Evolutionary conservation across 2,329 filamentous ascomycete species (phyloP), one percentile per base, ranked within the genome.

Genomic region (Neofusicoccum ribis): DNA sequence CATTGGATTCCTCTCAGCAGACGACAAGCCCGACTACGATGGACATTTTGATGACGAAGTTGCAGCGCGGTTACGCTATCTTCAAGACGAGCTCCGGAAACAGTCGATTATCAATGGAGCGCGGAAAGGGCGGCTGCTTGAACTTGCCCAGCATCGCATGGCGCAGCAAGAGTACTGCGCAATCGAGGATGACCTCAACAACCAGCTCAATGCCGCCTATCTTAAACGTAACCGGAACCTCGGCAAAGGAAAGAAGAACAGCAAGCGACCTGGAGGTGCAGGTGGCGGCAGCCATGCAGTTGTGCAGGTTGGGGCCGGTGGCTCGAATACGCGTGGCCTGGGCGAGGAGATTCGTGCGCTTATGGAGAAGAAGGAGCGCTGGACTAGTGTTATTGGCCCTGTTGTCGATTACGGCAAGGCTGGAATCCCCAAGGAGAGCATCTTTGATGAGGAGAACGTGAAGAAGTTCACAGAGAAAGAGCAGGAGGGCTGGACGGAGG

Each of bases 141-240:
- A 97, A 43, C 85, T 97, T 34, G 92, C 95, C 7, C 91, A 93
- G 71, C 93, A 97, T 76, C 89, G 92, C 69, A 94, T 99, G 87
- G 95, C 95, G 0, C 89, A 95, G 79, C 95, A 99, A 75, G 95
- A 99, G 76, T 99, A 97, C 81, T 91, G 90, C 76, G 97, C 93
- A 64, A 99, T 99, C 71, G 89, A 96, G 59, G 95, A 99, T 75
- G 95, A 99, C 76, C 88, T 99, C 23, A 95, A 99, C 81, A 88
- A 89, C 47, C 95, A 98, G 76, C 93, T 98, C 47, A 93, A 98
- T 74, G 90, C 92, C 60, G 94, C 95, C 3, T 99, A 98, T 74
- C 88, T 96, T 50, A 99, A 99, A 81, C 91, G 95, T 27, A 98
- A 94, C 34, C 89, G 95, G 52, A 97, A 92, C 0, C 90, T 98